A percentile compares a stretch with the other conserved stretches of the same genome.
Evolutionary conservation across 257 asterid species (phyloP).

Genomic region (Solanum piurae): DNA sequence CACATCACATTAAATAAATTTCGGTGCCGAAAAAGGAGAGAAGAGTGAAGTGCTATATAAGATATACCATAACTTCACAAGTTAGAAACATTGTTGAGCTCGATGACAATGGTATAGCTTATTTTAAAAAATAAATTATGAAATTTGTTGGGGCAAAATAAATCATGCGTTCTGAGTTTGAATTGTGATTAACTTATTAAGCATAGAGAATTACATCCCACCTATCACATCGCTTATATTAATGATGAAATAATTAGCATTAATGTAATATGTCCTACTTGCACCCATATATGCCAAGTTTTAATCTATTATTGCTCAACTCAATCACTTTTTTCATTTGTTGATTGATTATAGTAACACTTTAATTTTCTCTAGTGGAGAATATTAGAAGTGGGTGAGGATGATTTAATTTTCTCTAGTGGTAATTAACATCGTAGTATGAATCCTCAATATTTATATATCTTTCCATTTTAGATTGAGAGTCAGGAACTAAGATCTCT

Average conservation of each 20-base stretch:
- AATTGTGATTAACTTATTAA: background rate
- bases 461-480: background rate
- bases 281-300: background rate
- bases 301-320: background rate
- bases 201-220: background rate
- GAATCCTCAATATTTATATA: background rate
- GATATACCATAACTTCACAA: background rate
- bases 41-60: background rate
- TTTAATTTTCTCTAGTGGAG: too few species aligned
- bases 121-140: background rate
- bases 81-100: background rate
- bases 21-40: rapidly evolving
- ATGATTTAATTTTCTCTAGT: too few species aligned
- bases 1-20: background rate
- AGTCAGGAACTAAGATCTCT: background rate
- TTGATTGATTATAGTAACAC: background rate
- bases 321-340: background rate
- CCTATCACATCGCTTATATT: background rate
- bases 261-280: background rate
- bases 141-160: background rate
- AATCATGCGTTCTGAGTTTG: background rate
- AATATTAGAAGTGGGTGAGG: background rate
- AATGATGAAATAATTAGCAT: background rate
- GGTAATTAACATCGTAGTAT: too few species aligned
- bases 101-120: background rate